phyloP scores from a whole-genome alignment of 169 alveolate genomes.

The Plasmodium sp. region DNA sequence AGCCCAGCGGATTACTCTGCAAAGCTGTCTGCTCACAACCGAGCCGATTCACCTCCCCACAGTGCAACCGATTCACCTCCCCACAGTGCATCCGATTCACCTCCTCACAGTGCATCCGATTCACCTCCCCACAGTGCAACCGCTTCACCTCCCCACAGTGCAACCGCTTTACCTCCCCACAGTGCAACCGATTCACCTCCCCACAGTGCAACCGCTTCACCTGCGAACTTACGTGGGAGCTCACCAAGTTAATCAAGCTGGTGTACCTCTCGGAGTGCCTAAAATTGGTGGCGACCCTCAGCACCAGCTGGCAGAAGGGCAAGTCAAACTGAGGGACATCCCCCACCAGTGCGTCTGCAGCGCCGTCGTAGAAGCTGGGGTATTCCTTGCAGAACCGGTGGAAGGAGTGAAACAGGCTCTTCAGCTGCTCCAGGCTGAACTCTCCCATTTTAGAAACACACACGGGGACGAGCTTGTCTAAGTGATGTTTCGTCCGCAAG shows the following conservation, averaged over 20 bases:
- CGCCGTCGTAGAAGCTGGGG: conserved; percentile 7
- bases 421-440: background rate
- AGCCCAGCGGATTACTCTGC: background rate
- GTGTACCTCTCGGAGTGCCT: conserved; percentile 9
- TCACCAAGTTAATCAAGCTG: background rate
- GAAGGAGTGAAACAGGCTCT: conserved; percentile 15
- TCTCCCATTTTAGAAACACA: conserved; percentile 7
- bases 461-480: conserved; percentile 1
- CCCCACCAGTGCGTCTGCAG: background rate
- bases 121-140: no score
- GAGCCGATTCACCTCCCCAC: background rate
- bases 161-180: no score
- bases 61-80: no score
- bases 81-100: no score
- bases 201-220: background rate
- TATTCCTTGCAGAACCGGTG: conserved; percentile 66
- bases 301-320: background rate
- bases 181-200: background rate
- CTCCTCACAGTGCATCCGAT: background rate
- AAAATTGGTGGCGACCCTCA: conserved; percentile 23
- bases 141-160: no score
- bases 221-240: background rate
- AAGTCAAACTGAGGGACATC: background rate
- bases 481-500: conserved; percentile 44
- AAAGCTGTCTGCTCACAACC: background rate